phyloP scores from a whole-genome alignment of 2,329 filamentous ascomycete genomes.

The Microdochium paspali region DNA sequence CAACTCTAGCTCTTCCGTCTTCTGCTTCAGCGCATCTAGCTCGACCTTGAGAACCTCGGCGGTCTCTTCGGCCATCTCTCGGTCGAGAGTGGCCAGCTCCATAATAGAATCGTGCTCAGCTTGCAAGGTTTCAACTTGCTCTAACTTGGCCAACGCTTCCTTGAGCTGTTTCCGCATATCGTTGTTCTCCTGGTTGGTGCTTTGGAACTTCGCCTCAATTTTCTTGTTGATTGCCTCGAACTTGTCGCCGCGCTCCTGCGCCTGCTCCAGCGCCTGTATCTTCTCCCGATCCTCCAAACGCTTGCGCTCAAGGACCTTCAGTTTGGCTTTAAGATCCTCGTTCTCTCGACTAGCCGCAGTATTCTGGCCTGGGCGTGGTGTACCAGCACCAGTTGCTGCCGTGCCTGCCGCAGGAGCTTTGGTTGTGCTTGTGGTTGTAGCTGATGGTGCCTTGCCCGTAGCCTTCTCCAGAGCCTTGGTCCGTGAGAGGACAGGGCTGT shows the following conservation, averaged over 20 bases:
- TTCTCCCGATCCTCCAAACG: slow-evolving; percentile 77
- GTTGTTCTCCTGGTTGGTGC: slow-evolving; percentile 69
- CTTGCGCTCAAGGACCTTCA: slow-evolving; percentile 82
- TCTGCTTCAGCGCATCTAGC: slow-evolving; percentile 65
- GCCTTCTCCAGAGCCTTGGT: slow-evolving; percentile 43
- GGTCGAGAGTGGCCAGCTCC: slow-evolving; percentile 81
- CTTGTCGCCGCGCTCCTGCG: slow-evolving; percentile 68
- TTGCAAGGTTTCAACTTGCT: slow-evolving; percentile 62
- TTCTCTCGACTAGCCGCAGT: slow-evolving; percentile 55
- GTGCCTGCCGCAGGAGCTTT: slow-evolving; percentile 12
- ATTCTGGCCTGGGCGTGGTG: slow-evolving; percentile 30
- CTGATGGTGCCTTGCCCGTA: slow-evolving; percentile 22
- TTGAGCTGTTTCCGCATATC: slow-evolving; percentile 71
- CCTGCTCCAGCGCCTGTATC: slow-evolving; percentile 65
- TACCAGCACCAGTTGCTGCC: slow-evolving; percentile 17
- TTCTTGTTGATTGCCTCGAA: slow-evolving; percentile 84
- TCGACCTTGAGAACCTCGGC: slow-evolving; percentile 76
- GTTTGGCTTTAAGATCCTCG: slow-evolving; percentile 81
- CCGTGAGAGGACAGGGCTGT: slow-evolving; percentile 39
- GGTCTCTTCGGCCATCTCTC: slow-evolving; percentile 93
- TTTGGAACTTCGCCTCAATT: slow-evolving; percentile 79
- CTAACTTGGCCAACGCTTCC: slow-evolving; percentile 61
- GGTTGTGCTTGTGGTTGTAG: slow-evolving; percentile 14
- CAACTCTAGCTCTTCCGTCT: slow-evolving; percentile 74
- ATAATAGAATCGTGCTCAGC: slow-evolving; percentile 78